These are phyloP conservation scores for Penicillium hordei DNA, from an alignment of 2,329 filamentous ascomycete species.

Conservation along the genomic window DNA sequence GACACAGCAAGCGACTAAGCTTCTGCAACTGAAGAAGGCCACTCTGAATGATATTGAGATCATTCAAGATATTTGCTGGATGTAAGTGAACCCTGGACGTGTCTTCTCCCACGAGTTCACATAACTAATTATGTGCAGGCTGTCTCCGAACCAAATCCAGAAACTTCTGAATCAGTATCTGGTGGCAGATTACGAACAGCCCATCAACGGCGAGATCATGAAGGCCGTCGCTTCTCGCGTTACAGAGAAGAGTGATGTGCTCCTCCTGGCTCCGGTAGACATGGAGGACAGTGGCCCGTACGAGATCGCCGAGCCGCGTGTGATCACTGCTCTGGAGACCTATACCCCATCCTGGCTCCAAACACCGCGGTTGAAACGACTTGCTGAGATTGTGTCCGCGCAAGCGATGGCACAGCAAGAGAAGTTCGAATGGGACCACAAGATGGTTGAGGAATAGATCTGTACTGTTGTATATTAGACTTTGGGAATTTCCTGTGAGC, in stretches of 20 bases:
- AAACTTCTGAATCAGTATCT: conserved; percentile 98
- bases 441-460: conserved; percentile 26
- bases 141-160: conserved; percentile 98
- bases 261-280: conserved; percentile 89
- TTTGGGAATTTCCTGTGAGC: conserved; percentile 24
- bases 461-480: conserved; percentile 30
- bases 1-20: conserved; percentile 86
- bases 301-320: conserved; percentile 94
- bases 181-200: conserved; percentile 97
- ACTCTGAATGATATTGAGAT: conserved; percentile 99
- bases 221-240: conserved; percentile 96
- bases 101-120: neutral
- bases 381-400: conserved; percentile 96
- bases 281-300: conserved; percentile 99
- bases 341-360: conserved; percentile 98
- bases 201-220: conserved; percentile 99
- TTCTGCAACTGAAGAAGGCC: conserved; percentile 97
- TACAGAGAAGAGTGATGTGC: conserved; percentile 96
- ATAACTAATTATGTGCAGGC: conserved; percentile 52
- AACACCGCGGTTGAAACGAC: conserved; percentile 88
- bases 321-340: conserved; percentile 94
- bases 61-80: conserved; percentile 99
- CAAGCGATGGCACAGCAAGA: conserved; percentile 96
- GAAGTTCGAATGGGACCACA: conserved; percentile 61
- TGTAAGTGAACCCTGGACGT: conserved; percentile 63